Conservation (phyloP, 768 basidiomycete species). For the Lactarius evosmus region DNA sequence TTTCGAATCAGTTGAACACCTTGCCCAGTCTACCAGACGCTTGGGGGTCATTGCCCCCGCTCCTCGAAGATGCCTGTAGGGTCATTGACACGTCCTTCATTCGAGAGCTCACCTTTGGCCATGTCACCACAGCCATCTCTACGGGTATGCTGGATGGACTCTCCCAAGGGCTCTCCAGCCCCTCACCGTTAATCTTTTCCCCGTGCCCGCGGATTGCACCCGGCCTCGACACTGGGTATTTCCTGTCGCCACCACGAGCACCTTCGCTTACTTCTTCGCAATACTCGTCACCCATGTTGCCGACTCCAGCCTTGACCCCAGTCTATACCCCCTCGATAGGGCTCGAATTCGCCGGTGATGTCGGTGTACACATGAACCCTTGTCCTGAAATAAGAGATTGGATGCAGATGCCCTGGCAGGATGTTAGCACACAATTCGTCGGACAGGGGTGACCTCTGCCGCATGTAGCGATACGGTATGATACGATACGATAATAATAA, state of each 20-base stretch:
- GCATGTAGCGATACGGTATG: conserved; percentile 9
- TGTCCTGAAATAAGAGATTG: conserved; percentile 4
- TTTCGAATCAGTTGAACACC: neutral
- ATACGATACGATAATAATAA: conserved; percentile 1
- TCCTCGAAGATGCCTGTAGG: conserved; percentile 5
- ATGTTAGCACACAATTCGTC: neutral
- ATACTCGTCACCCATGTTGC: conserved; percentile 13
- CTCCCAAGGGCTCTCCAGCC: conserved; percentile 1
- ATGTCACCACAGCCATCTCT: neutral
- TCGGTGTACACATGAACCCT: neutral
- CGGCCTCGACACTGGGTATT: neutral
- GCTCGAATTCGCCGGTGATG: neutral
- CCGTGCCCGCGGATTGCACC: neutral
- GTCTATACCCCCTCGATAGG: neutral
- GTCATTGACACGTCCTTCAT: neutral
- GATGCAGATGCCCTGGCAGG: conserved; percentile 14
- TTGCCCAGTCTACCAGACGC: neutral
- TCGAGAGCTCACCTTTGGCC: neutral
- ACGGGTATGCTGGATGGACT: neutral
- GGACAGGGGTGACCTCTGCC: neutral
- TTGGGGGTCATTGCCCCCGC: conserved; percentile 5
- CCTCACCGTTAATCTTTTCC: conserved; percentile 1
- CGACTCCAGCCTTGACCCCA: conserved; percentile 6
- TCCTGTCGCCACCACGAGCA: neutral
- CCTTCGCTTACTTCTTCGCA: conserved; percentile 7